Evolutionary conservation across 352 stramenopile genomes (phyloP), one percentile per base, ranked within the genome.

Genomic region (Elongisporangium senticosum): DNA sequence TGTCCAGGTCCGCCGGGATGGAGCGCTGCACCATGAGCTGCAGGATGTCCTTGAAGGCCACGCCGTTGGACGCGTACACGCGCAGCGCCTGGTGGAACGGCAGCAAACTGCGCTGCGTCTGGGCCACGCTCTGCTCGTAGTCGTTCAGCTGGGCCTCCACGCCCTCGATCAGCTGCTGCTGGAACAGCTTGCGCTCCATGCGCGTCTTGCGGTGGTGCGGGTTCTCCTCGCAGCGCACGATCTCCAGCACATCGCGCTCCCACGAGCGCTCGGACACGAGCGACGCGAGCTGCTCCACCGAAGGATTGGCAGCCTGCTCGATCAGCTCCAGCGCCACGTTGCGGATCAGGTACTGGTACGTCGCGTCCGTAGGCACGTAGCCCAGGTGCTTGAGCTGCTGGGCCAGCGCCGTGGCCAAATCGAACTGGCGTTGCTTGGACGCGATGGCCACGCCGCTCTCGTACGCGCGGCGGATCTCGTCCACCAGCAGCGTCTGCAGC

Each of bases 381-480:
- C 60, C 69, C 13, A 88, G 56, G 43, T 57, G 13, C 59, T 78
- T 65, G 70, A 88, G 80, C 67, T 90, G 79, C 28, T 64, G 39
- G 22, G 71, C 60, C 8, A 89, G 63, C 19, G 52, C 68, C 21
- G 54, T 59, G 7, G 75, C 76, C 15, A 89, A 48, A 6, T 69
- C 58, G 33, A 88, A 86, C 57, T 92, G 77, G 23, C 70, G 67
- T 63, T 92, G 82, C 69, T 92, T 92, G 55, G 72, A 74, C 15
- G 79, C 72, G 57, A 92, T 88, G 11, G 82, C 79, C 14, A 92
- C 68, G 48, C 72, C 82, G 43, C 70, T 81, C 51, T 89, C 79
- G 59, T 90, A 92, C 3, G 68, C 79, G 5, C 64, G 62, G 22
- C 51, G 55, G 26, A 89, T 57, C 48, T 87, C 68, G 24, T 70